These are phyloP conservation scores for Linum lewisii DNA, from an alignment of 345 rosid species.

Conservation along the genomic window DNA sequence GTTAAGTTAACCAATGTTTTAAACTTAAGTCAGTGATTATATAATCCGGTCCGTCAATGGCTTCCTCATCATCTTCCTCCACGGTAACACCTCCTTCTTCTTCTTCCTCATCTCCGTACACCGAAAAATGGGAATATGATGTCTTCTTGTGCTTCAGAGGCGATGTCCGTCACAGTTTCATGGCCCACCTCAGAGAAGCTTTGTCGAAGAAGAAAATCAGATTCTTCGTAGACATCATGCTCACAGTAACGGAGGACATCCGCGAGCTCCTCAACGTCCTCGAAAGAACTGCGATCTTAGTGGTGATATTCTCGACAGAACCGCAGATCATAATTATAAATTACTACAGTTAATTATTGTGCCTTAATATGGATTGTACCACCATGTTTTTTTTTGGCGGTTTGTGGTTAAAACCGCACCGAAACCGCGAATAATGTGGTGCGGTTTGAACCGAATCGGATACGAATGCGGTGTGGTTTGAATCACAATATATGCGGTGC, in stretches of 20 bases:
- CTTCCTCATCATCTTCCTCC: not conserved
- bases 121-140: not conserved
- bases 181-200: not conserved
- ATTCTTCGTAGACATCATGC: conserved; percentile 1
- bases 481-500: too few relatives aligned
- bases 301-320: not conserved
- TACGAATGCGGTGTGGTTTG: too few relatives aligned
- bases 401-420: too few relatives aligned
- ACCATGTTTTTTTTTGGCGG: too few relatives aligned
- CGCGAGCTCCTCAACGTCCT: not conserved
- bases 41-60: not conserved
- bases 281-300: not conserved
- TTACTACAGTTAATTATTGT: too few relatives aligned
- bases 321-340: too few relatives aligned
- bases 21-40: too few relatives aligned
- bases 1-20: too few relatives aligned
- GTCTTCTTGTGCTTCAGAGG: conserved; percentile 5
- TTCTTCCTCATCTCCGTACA: not conserved
- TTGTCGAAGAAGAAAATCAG: not conserved
- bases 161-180: not conserved
- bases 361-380: too few relatives aligned
- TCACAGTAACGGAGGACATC: not conserved
- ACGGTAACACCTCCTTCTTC: not conserved
- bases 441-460: too few relatives aligned
- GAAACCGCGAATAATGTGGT: too few relatives aligned